Percentiles rank a stretch among this genome's conserved stretches.
These are phyloP conservation scores for Erysimum cheiri DNA, from an alignment of 441 rosid genomes.

Conservation along the genomic window DNA sequence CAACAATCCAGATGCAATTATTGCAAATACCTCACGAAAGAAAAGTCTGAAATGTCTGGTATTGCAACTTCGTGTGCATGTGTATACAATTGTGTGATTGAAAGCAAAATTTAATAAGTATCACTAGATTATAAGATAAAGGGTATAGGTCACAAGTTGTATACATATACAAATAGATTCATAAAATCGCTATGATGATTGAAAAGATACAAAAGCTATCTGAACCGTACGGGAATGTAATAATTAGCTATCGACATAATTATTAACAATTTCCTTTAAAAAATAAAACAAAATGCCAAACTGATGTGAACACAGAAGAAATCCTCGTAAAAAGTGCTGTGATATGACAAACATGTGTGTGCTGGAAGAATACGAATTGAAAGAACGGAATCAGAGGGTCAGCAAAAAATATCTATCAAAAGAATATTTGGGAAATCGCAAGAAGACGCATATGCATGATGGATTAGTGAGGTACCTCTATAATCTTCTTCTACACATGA, in stretches of 20 bases:
- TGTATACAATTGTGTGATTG: slow-evolving; percentile 13
- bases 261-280: slow-evolving; percentile 15
- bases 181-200: slow-evolving; percentile 19
- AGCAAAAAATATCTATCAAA: slow-evolving; percentile 39
- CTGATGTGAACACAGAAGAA: slow-evolving; percentile 38
- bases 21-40: slow-evolving; percentile 8
- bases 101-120: slow-evolving; percentile 16
- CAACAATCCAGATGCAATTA: slow-evolving; percentile 21
- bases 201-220: slow-evolving; percentile 30
- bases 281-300: slow-evolving; percentile 24
- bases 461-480: slow-evolving; percentile 21
- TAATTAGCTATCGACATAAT: slow-evolving; percentile 34
- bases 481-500: slow-evolving; percentile 7
- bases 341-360: slow-evolving; percentile 44
- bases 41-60: slow-evolving; percentile 9
- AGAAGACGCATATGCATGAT: neutral
- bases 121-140: slow-evolving; percentile 9
- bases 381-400: slow-evolving; percentile 39
- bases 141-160: slow-evolving; percentile 26
- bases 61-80: slow-evolving; percentile 25
- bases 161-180: slow-evolving; percentile 24
- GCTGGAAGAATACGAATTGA: slow-evolving; percentile 33
- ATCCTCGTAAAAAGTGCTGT: slow-evolving; percentile 41
- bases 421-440: slow-evolving; percentile 26
- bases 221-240: slow-evolving; percentile 41